phyloP scores from a whole-genome alignment of 2,329 filamentous ascomycete genomes.

The Ophiostoma ulmi region DNA sequence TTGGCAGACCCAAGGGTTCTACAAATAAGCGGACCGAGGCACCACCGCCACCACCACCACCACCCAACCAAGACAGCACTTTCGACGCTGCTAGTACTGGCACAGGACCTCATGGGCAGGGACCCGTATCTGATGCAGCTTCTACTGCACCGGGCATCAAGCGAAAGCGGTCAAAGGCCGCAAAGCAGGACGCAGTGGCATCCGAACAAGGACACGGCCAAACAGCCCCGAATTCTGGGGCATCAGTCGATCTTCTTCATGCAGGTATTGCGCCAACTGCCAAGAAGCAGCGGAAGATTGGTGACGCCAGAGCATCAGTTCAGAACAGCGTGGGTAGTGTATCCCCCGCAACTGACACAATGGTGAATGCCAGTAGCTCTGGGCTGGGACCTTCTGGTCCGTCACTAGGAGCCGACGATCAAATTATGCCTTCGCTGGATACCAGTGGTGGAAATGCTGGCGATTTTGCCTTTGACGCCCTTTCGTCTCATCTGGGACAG shows the following conservation, averaged over 20 bases:
- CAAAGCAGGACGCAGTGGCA: slow-evolving; percentile 18
- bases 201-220: slow-evolving; percentile 5
- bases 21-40: slow-evolving; percentile 28
- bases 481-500: slow-evolving; percentile 26
- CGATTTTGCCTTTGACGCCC: slow-evolving; percentile 25
- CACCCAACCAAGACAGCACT: background rate
- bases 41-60: background rate
- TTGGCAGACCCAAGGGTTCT: slow-evolving; percentile 40
- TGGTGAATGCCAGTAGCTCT: background rate
- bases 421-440: slow-evolving; percentile 24
- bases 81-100: slow-evolving; percentile 8
- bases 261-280: slow-evolving; percentile 28
- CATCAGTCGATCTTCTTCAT: background rate
- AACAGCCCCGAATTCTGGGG: slow-evolving; percentile 18
- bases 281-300: slow-evolving; percentile 39
- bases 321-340: slow-evolving; percentile 27
- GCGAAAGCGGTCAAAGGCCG: slow-evolving; percentile 33
- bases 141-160: slow-evolving; percentile 29
- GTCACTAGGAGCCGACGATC: slow-evolving; percentile 17
- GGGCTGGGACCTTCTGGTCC: slow-evolving; percentile 1
- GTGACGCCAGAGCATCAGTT: slow-evolving; percentile 29
- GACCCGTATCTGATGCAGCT: background rate
- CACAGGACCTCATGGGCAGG: slow-evolving; percentile 13
- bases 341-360: slow-evolving; percentile 20
- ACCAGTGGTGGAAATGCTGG: slow-evolving; percentile 3